These are phyloP conservation scores for Starmerella gropengiesseri DNA, from an alignment of 805 yeast genomes.

Conservation along the genomic window DNA sequence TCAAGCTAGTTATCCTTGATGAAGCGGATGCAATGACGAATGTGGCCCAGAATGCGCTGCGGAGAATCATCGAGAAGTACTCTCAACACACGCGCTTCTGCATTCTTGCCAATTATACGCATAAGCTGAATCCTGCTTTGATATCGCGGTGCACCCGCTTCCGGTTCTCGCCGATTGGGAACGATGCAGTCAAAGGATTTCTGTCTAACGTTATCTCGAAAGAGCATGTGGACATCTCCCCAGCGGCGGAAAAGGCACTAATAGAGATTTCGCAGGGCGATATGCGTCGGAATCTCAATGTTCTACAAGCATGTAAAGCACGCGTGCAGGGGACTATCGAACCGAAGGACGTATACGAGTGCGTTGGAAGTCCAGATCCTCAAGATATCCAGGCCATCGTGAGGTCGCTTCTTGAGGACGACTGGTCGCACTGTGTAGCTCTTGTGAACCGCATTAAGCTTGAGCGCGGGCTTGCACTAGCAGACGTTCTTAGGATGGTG, in stretches of 20 bases:
- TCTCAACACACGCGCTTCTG: conserved; percentile 93
- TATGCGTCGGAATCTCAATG: conserved; percentile 90
- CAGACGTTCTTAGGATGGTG: conserved; percentile 72
- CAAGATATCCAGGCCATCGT: conserved; percentile 65
- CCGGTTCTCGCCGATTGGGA: conserved; percentile 73
- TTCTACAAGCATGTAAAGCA: conserved; percentile 85
- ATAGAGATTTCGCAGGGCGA: conserved; percentile 78
- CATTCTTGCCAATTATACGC: conserved; percentile 89
- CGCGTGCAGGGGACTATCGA: conserved; percentile 53
- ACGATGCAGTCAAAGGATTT: conserved; percentile 56
- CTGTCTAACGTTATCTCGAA: conserved; percentile 54
- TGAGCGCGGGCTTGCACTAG: conserved; percentile 75
- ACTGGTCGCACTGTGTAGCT: conserved; percentile 68
- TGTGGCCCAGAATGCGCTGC: conserved; percentile 89
- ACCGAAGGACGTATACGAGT: conserved; percentile 72
- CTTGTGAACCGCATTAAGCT: conserved; percentile 58
- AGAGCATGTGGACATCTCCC: conserved; percentile 51
- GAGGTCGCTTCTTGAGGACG: conserved; percentile 70
- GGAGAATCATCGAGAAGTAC: conserved; percentile 88
- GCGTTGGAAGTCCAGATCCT: conserved; percentile 94
- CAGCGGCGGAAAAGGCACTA: conserved; percentile 54
- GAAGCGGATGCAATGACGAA: conserved; percentile 97
- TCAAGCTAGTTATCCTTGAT: conserved; percentile 83
- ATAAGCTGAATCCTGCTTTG: conserved; percentile 89
- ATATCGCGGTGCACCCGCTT: conserved; percentile 91